phyloP scores from a whole-genome alignment of 768 basidiomycete species.

The Pulveroboletus sp. region DNA sequence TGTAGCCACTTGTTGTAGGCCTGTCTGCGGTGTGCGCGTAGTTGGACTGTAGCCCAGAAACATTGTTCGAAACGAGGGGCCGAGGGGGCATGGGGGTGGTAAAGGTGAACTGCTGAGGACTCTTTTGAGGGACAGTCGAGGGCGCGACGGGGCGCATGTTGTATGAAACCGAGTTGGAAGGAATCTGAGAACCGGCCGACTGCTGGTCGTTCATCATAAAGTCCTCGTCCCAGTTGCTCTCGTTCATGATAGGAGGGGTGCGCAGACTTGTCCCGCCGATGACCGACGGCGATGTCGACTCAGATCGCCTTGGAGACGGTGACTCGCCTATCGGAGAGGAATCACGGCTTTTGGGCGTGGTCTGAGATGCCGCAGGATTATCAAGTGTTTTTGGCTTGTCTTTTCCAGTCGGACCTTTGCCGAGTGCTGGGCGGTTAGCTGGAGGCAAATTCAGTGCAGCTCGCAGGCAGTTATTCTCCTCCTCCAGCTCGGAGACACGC shows the following conservation, averaged over 20 bases:
- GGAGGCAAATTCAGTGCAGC: conserved; percentile 71
- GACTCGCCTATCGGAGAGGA: conserved; percentile 64
- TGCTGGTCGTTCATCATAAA: conserved; percentile 51
- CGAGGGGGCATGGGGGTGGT: conserved; percentile 43
- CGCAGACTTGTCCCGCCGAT: conserved; percentile 28
- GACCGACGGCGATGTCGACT: conserved; percentile 33
- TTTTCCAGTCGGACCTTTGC: conserved; percentile 85
- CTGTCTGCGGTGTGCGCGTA: conserved; percentile 54
- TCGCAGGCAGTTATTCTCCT: conserved; percentile 75
- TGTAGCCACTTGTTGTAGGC: conserved; percentile 45
- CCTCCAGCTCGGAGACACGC: conserved; percentile 79
- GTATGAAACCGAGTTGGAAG: conserved; percentile 42
- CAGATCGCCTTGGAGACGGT: conserved; percentile 41
- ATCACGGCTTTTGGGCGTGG: conserved; percentile 53
- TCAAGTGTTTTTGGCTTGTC: conserved; percentile 68
- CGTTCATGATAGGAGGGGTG: conserved; percentile 48
- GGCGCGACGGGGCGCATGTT: conserved; percentile 43
- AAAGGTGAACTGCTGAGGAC: conserved; percentile 44
- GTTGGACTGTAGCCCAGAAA: conserved; percentile 40
- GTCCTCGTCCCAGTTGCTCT: conserved; percentile 53
- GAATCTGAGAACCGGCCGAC: conserved; percentile 30
- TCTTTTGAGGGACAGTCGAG: conserved; percentile 45
- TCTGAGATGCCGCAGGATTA: conserved; percentile 27
- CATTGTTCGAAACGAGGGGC: conserved; percentile 38
- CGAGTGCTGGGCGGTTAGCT: conserved; percentile 67